Percentiles rank a stretch among this genome's conserved stretches.
Conservation (phyloP, 2,329 filamentous ascomycete genomes). For the Xylariaceae sp. region DNA sequence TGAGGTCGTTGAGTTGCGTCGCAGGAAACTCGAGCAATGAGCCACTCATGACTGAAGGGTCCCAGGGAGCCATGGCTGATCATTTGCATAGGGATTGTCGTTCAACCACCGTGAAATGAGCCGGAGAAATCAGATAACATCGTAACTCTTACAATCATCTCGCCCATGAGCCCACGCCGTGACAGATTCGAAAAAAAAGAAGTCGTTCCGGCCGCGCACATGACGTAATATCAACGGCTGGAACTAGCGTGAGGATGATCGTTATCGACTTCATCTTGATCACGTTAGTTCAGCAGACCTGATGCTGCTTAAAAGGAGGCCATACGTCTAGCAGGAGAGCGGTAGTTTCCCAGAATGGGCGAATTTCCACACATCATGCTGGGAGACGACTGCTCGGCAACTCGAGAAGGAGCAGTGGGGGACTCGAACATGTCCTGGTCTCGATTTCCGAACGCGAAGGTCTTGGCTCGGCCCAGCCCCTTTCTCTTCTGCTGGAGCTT, state of each 20-base stretch:
- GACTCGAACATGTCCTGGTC: constrained; percentile 51
- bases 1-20: constrained; percentile 1
- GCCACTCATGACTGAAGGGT: neutral
- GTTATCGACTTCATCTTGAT: constrained; percentile 7
- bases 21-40: neutral
- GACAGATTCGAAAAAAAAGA: neutral
- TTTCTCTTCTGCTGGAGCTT: constrained; percentile 81
- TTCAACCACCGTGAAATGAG: neutral
- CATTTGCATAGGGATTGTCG: neutral
- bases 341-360: constrained; percentile 43
- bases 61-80: neutral
- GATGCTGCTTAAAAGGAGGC: constrained; percentile 49
- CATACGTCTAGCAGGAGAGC: constrained; percentile 55
- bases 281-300: constrained; percentile 2
- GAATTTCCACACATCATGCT: constrained; percentile 43
- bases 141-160: neutral
- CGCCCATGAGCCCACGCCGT: neutral
- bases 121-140: neutral
- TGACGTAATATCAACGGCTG: neutral
- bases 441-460: constrained; percentile 87
- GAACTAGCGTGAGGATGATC: constrained; percentile 7
- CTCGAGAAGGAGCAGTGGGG: constrained; percentile 50
- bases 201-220: neutral
- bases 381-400: constrained; percentile 37
- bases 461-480: constrained; percentile 81